Conservation (phyloP, 139 green algal species). For the Astrephomene gubernaculifera region DNA sequence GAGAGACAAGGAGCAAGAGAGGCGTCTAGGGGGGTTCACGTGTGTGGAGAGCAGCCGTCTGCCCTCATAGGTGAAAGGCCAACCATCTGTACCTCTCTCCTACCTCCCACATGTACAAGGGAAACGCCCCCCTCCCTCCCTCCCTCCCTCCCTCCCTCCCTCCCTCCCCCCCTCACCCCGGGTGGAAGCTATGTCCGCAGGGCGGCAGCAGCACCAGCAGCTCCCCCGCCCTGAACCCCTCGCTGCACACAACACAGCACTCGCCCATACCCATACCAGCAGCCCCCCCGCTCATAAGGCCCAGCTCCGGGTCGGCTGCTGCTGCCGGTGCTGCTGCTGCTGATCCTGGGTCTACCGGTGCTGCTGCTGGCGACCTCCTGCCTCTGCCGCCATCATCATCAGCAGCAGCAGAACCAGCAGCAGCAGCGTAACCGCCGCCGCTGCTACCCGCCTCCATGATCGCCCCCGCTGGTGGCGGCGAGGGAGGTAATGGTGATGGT, state of each 20-base stretch:
- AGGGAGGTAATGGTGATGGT: not conserved
- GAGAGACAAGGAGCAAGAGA: too few relatives aligned
- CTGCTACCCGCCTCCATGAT: too few relatives aligned
- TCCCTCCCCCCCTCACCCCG: not conserved
- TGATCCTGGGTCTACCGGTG: not conserved
- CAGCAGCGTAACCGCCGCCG: too few relatives aligned
- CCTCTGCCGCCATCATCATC: too few relatives aligned
- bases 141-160: not conserved
- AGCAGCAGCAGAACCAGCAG: too few relatives aligned
- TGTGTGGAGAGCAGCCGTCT: too few relatives aligned
- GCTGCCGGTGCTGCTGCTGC: not conserved
- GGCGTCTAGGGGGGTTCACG: too few relatives aligned
- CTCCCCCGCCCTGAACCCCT: conserved; percentile 20
- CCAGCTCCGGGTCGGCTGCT: too few relatives aligned
- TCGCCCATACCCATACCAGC: too few relatives aligned
- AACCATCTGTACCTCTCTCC: not conserved
- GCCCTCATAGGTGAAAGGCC: not conserved
- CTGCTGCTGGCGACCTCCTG: too few relatives aligned
- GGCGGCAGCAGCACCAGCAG: conserved; percentile 18
- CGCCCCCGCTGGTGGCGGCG: too few relatives aligned
- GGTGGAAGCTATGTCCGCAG: conserved; percentile 33
- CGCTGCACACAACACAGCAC: conserved; percentile 44
- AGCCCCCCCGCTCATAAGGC: too few relatives aligned
- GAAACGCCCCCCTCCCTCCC: not conserved
- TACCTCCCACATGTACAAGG: not conserved